A percentile compares a stretch with the other conserved stretches of the same genome.
Evolutionary conservation across 2,329 filamentous ascomycete species (phyloP).

Genomic region (Fusarium cicatricum): DNA sequence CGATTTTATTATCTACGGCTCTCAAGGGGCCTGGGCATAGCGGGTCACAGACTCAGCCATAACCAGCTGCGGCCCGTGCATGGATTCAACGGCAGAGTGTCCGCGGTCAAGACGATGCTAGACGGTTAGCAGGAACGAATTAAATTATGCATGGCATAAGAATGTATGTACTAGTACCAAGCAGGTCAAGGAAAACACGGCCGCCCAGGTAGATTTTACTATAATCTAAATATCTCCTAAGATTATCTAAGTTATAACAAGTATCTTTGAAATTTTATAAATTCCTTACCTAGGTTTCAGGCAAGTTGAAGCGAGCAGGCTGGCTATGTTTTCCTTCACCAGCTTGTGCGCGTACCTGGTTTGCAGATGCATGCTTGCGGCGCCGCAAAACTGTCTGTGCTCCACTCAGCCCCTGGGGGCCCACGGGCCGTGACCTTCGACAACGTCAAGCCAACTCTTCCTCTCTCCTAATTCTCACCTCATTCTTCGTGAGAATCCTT

Average conservation of each 20-base stretch:
- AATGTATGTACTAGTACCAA: not conserved
- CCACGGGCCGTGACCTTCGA: not conserved
- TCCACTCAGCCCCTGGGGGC: conserved; percentile 10
- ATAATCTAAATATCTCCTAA: too few species aligned
- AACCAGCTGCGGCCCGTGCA: conserved; percentile 22
- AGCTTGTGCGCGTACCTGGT: too few species aligned
- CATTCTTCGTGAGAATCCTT: conserved; percentile 40
- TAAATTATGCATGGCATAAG: conserved; percentile 4
- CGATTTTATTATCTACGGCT: conserved; percentile 18
- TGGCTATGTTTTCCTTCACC: too few species aligned
- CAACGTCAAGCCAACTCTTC: conserved; percentile 5
- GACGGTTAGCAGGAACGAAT: conserved; percentile 2
- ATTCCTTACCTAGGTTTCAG: too few species aligned
- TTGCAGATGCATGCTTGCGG: not conserved
- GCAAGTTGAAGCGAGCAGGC: too few species aligned
- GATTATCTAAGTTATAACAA: too few species aligned
- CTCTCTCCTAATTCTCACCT: conserved; percentile 36
- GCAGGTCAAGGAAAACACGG: too few species aligned
- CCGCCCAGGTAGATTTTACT: too few species aligned
- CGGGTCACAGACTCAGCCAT: conserved; percentile 4
- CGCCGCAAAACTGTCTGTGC: not conserved
- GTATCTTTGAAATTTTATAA: too few species aligned
- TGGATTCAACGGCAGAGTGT: conserved; percentile 12
- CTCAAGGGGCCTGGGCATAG: conserved; percentile 1
- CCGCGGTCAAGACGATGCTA: conserved; percentile 6